Evolutionary conservation across 495 filamentous ascomycete species (phyloP).

Genomic region (Trichoderma erinaceum): DNA sequence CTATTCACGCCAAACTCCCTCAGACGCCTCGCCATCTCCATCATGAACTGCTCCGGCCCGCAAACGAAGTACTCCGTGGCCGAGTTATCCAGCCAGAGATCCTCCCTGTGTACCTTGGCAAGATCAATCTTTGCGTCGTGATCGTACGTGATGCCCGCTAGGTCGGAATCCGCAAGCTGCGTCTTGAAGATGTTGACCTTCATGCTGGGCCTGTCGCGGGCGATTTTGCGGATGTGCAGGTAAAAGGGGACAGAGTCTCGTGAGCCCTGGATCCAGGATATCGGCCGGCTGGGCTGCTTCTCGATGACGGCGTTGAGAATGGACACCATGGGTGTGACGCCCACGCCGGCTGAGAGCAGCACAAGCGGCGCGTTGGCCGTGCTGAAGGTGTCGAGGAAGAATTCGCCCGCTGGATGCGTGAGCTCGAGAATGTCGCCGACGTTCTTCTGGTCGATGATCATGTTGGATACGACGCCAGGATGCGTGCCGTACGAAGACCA

Average conservation of each 20-base stretch:
- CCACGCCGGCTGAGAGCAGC: constrained; percentile 64
- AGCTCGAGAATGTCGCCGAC: constrained; percentile 56
- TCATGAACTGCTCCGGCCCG: constrained; percentile 63
- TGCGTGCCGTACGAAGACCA: constrained; percentile 30
- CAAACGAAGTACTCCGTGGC: constrained; percentile 61
- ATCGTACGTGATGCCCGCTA: constrained; percentile 48
- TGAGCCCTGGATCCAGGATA: constrained; percentile 60
- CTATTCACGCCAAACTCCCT: constrained; percentile 44
- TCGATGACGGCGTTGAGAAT: constrained; percentile 56
- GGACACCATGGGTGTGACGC: constrained; percentile 59
- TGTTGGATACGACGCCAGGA: constrained; percentile 64
- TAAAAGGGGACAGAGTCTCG: constrained; percentile 48
- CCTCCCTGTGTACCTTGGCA: constrained; percentile 41
- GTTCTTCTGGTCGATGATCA: constrained; percentile 55
- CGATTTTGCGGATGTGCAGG: constrained; percentile 44
- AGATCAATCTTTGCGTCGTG: constrained; percentile 49
- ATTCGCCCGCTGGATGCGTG: constrained; percentile 65
- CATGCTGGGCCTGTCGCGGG: constrained; percentile 36
- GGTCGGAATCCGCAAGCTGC: constrained; percentile 38
- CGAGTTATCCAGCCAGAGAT: constrained; percentile 47
- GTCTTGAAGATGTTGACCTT: constrained; percentile 37
- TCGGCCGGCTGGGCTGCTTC: constrained; percentile 38
- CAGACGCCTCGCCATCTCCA: constrained; percentile 43
- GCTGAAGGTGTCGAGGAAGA: constrained; percentile 50
- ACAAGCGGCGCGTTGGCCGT: constrained; percentile 46